Percentiles rank a stretch among this genome's conserved stretches.
Evolutionary conservation across 176 grass and related monocot species (phyloP).

Genomic region (Typha latifolia): DNA sequence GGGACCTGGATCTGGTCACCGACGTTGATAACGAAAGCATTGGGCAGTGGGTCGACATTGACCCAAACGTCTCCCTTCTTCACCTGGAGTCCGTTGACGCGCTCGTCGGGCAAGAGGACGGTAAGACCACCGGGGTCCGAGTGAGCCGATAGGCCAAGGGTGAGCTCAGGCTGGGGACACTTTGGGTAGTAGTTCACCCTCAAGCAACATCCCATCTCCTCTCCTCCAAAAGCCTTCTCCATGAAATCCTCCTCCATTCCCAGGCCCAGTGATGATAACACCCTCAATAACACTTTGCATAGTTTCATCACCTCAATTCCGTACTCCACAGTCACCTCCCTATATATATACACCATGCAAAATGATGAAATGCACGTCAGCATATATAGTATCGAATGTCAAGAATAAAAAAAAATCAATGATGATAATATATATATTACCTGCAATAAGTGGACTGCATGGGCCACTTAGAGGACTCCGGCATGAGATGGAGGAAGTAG

Average conservation of each 20-base stretch:
- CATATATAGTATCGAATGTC: no score
- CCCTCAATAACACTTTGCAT: constrained; percentile 18
- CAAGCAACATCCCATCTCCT: constrained; percentile 15
- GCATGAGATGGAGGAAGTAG: constrained; percentile 32
- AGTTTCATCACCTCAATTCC: constrained; percentile 17
- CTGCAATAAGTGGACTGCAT: constrained; percentile 12
- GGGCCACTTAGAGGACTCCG: constrained; percentile 22
- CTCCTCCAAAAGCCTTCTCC: constrained; percentile 21
- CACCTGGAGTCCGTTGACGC: constrained; percentile 26
- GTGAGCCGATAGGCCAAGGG: constrained; percentile 32
- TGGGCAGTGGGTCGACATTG: constrained; percentile 16
- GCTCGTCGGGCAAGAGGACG: constrained; percentile 24
- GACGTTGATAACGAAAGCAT: constrained; percentile 29
- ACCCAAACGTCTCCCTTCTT: constrained; percentile 22
- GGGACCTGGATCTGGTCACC: constrained; percentile 58
- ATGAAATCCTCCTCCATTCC: constrained; percentile 17
- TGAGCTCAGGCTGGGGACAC: constrained; percentile 41
- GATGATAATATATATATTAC: constrained; percentile 3
- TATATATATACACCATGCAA: not conserved
- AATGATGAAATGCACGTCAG: no score
- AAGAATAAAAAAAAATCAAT: no score
- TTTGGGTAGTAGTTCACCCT: constrained; percentile 35
- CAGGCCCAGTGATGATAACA: constrained; percentile 16
- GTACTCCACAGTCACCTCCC: constrained; percentile 25
- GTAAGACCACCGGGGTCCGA: constrained; percentile 35